Evolutionary conservation across 805 yeast species (phyloP).

Genomic region (Starmera dryadoides): DNA sequence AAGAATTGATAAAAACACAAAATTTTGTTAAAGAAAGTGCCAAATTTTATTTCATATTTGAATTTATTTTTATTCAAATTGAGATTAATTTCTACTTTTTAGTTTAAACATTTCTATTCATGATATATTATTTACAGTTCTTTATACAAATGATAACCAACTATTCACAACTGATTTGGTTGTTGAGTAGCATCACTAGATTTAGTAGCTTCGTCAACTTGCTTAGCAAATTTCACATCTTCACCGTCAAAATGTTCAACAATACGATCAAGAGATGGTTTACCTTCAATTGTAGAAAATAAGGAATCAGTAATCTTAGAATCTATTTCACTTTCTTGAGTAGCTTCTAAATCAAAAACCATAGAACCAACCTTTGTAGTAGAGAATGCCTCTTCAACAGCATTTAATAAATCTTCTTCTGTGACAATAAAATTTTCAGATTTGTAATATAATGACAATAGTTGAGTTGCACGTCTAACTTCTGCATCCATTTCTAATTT

Average conservation of each 20-base stretch:
- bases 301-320: slow-evolving; percentile 24
- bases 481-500: slow-evolving; percentile 43
- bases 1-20: no score
- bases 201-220: slow-evolving; percentile 9
- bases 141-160: no score
- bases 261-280: slow-evolving; percentile 27
- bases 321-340: slow-evolving; percentile 13
- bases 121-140: background rate
- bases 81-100: no score
- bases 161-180: no score
- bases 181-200: background rate
- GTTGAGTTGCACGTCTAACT: slow-evolving; percentile 44
- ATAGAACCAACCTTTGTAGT: slow-evolving; percentile 14
- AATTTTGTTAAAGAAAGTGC: no score
- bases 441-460: slow-evolving; percentile 68
- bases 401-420: slow-evolving; percentile 54
- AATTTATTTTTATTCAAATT: no score
- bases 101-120: no score
- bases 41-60: no score
- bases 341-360: slow-evolving; percentile 18
- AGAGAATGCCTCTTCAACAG: slow-evolving; percentile 51
- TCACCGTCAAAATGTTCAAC: slow-evolving; percentile 28
- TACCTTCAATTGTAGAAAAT: slow-evolving; percentile 28
- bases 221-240: slow-evolving; percentile 20
- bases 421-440: slow-evolving; percentile 64